Conservation (phyloP, 805 yeast species). For the Nematodospora valgi region DNA sequence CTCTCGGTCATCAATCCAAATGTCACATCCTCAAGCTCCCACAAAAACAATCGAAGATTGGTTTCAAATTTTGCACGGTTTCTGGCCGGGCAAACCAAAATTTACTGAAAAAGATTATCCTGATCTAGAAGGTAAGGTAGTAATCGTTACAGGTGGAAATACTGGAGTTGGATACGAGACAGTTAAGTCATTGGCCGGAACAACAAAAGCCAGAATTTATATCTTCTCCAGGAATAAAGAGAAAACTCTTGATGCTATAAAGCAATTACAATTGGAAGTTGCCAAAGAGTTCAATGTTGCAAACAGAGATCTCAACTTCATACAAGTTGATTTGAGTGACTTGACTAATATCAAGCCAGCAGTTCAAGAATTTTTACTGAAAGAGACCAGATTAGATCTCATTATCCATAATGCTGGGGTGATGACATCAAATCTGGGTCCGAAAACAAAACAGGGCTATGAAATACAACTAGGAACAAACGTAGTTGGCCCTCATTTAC, state of each 20-base stretch:
- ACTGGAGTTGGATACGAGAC: slow-evolving; percentile 33
- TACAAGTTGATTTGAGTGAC: slow-evolving; percentile 33
- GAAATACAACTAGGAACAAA: slow-evolving; percentile 14
- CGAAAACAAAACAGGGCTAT: slow-evolving; percentile 35
- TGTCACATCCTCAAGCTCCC: neutral
- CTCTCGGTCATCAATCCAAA: neutral
- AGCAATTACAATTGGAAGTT: slow-evolving; percentile 18
- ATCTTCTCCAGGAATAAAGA: slow-evolving; percentile 31
- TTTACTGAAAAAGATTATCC: slow-evolving; percentile 19
- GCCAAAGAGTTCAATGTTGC: slow-evolving; percentile 14
- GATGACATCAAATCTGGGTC: slow-evolving; percentile 19
- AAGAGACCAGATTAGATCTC: slow-evolving; percentile 16
- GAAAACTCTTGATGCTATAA: slow-evolving; percentile 27
- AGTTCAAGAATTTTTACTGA: slow-evolving; percentile 18
- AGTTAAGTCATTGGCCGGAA: slow-evolving; percentile 23
- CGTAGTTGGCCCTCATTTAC: slow-evolving; percentile 9
- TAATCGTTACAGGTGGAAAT: slow-evolving; percentile 38
- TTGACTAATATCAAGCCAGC: slow-evolving; percentile 39
- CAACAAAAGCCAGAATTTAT: slow-evolving; percentile 32
- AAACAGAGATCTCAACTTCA: slow-evolving; percentile 9
- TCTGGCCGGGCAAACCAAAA: slow-evolving; percentile 10
- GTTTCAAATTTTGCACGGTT: slow-evolving; percentile 7
- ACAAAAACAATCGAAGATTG: slow-evolving; percentile 4
- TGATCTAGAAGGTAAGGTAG: slow-evolving; percentile 32
- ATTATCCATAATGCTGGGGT: slow-evolving; percentile 28